Conservation (phyloP, 345 rosid species). For the Melaleuca quinquenervia region DNA sequence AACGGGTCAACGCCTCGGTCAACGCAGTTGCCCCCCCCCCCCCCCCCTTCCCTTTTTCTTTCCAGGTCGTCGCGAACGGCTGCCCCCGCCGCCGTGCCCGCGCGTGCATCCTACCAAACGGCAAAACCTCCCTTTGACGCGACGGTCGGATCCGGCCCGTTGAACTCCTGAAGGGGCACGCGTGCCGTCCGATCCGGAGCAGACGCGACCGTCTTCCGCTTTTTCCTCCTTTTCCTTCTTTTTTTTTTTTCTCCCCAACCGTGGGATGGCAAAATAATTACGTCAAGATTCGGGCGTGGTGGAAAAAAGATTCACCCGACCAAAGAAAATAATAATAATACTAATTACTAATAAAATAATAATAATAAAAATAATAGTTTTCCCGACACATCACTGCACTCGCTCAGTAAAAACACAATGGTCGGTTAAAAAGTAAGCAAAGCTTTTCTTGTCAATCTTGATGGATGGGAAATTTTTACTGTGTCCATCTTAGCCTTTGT, state of each 20-base stretch:
- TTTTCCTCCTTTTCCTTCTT: neutral
- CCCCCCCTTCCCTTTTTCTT: too few species aligned
- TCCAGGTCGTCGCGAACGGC: neutral
- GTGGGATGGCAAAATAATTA: slow-evolving; percentile 16
- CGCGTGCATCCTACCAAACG: neutral
- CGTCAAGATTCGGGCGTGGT: slow-evolving; percentile 26
- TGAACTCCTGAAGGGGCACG: neutral
- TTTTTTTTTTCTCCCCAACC: neutral
- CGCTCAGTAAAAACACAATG: neutral
- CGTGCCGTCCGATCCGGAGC: slow-evolving; percentile 2
- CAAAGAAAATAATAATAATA: slow-evolving; percentile 4
- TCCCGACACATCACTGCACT: neutral
- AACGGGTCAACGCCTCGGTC: neutral
- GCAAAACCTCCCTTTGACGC: neutral
- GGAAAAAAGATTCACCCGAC: slow-evolving; percentile 27
- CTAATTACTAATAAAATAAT: neutral
- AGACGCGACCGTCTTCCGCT: neutral
- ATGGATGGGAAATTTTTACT: neutral
- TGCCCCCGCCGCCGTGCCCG: neutral
- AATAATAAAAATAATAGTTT: neutral
- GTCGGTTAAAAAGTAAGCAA: neutral
- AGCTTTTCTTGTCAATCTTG: neutral
- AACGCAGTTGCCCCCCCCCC: neutral
- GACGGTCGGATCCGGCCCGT: neutral
- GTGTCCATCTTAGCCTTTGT: neutral